phyloP scores from a whole-genome alignment of 2,329 filamentous ascomycete genomes.

The Thermoascus crustaceus region DNA sequence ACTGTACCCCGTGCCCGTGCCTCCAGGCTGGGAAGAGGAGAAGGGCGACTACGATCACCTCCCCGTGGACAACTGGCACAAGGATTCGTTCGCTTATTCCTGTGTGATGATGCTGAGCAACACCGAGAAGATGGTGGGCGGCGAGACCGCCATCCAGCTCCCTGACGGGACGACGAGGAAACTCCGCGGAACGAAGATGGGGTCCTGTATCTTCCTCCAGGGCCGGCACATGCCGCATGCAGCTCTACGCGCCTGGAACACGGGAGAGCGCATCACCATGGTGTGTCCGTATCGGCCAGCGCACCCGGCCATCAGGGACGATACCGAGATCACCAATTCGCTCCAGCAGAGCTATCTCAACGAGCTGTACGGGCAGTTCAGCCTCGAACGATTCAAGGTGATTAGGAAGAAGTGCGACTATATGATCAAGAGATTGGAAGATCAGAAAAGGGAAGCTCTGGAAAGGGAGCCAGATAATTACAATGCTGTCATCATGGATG shows the following conservation, averaged over 20 bases:
- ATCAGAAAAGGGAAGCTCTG: not conserved
- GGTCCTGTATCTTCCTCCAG: not conserved
- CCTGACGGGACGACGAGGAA: not conserved
- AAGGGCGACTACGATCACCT: not conserved
- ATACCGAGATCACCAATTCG: not conserved
- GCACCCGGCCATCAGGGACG: not conserved
- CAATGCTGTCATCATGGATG: not conserved
- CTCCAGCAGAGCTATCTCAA: not conserved
- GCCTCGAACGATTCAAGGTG: not conserved
- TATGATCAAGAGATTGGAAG: not conserved
- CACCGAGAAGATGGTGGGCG: not conserved
- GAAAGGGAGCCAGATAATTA: not conserved
- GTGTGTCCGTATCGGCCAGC: not conserved
- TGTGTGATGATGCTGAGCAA: not conserved
- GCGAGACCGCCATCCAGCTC: not conserved
- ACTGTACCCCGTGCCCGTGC: constrained; percentile 80
- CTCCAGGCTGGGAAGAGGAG: constrained; percentile 60
- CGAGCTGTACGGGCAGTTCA: not conserved
- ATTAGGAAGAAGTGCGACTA: not conserved
- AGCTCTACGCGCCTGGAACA: not conserved
- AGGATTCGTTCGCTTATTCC: not conserved
- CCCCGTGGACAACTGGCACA: not conserved
- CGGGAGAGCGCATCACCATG: not conserved
- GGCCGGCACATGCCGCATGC: not conserved
- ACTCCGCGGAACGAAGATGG: not conserved